Percentiles rank a stretch among this genome's conserved stretches.
phyloP scores from a whole-genome alignment of 345 rosid species.

The Brassica juncea region DNA sequence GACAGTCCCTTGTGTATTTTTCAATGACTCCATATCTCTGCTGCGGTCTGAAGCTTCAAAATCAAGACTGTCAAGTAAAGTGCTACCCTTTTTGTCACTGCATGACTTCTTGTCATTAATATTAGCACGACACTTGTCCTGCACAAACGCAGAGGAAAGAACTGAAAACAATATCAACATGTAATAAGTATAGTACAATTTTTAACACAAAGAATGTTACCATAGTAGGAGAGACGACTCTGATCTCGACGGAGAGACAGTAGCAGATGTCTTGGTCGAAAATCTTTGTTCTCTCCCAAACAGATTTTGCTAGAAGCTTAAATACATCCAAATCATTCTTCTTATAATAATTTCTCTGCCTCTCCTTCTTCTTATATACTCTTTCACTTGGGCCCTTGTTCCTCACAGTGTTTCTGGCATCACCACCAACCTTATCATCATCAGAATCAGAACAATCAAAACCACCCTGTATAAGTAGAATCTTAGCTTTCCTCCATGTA shows the following conservation, averaged over 20 bases:
- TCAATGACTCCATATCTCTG: slow-evolving; percentile 1
- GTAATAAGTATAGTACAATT: background rate
- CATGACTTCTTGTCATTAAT: slow-evolving; percentile 28
- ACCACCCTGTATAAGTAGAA: slow-evolving; percentile 25
- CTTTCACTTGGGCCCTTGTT: slow-evolving; percentile 12
- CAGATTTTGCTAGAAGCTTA: slow-evolving; percentile 24
- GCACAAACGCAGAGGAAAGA: slow-evolving; percentile 14
- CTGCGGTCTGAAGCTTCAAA: slow-evolving; percentile 15
- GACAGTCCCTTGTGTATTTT: slow-evolving; percentile 53
- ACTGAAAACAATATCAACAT: background rate
- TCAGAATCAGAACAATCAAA: slow-evolving; percentile 29
- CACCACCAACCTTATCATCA: slow-evolving; percentile 23
- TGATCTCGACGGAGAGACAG: slow-evolving; percentile 54
- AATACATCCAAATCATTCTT: slow-evolving; percentile 15
- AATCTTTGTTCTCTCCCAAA: slow-evolving; percentile 19
- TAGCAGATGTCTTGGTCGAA: slow-evolving; percentile 14
- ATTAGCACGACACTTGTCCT: slow-evolving; percentile 38
- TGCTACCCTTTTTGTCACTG: slow-evolving; percentile 28
- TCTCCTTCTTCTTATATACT: background rate
- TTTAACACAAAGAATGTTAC: slow-evolving; percentile 36
- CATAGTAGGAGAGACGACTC: slow-evolving; percentile 45
- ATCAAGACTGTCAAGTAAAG: slow-evolving; percentile 28
- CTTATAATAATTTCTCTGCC: background rate
- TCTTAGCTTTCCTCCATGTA: slow-evolving; percentile 11
- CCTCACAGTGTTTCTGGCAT: background rate